Evolutionary conservation across 2,329 filamentous ascomycete genomes (phyloP).

Genomic region (Fusarium zealandicum): DNA sequence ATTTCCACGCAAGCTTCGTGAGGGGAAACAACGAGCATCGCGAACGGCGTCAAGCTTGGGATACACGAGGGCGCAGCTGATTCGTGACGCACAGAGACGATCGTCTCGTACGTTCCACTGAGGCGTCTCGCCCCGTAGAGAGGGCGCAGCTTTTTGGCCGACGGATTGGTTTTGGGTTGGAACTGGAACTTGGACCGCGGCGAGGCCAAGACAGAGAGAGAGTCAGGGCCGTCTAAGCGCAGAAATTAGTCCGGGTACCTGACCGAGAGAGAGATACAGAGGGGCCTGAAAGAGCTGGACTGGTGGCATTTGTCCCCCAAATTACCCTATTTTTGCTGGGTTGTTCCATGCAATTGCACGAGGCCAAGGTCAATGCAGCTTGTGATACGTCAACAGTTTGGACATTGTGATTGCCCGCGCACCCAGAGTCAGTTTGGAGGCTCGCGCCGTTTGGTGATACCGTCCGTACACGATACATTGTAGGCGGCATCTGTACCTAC

Average conservation of each 20-base stretch:
- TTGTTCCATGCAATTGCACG: slow-evolving; percentile 1
- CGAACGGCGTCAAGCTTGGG: slow-evolving; percentile 4
- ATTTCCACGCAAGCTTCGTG: slow-evolving; percentile 1
- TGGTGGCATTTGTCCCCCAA: neutral
- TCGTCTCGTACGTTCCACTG: slow-evolving; percentile 13
- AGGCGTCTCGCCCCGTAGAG: too few relatives aligned
- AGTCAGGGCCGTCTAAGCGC: neutral
- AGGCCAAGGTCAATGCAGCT: neutral
- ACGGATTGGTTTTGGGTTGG: slow-evolving; percentile 2
- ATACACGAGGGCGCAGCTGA: slow-evolving; percentile 7
- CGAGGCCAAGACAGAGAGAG: neutral
- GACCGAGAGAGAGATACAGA: slow-evolving; percentile 3
- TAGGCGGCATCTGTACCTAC: too few relatives aligned
- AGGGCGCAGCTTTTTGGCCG: too few relatives aligned
- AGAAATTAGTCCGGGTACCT: neutral
- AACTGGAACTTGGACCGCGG: neutral
- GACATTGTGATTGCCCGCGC: neutral
- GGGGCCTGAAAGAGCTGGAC: too few relatives aligned
- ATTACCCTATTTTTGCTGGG: neutral
- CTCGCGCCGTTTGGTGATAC: too few relatives aligned
- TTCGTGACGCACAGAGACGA: slow-evolving; percentile 20
- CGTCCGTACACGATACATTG: too few relatives aligned
- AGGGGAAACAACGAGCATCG: neutral
- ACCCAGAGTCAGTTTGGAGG: too few relatives aligned
- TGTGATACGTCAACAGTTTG: neutral